phyloP scores from a whole-genome alignment of 208 protist species.

The Porcisia hertigi region DNA sequence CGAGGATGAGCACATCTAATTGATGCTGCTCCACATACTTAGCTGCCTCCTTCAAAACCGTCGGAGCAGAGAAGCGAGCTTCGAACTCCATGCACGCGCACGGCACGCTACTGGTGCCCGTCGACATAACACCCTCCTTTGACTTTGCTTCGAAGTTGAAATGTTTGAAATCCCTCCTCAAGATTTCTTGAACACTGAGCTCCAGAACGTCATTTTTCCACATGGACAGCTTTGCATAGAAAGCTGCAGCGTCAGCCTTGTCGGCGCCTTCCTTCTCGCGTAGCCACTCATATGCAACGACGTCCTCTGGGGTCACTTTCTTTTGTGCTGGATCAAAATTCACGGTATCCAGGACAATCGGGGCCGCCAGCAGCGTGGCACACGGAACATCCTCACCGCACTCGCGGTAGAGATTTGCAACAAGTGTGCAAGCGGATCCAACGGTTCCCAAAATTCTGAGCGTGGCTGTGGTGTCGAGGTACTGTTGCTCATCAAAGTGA shows the following conservation, averaged over 20 bases:
- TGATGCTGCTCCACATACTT: constrained; percentile 46
- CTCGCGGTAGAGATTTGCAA: constrained; percentile 58
- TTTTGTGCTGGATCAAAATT: constrained; percentile 81
- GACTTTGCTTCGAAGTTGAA: constrained; percentile 48
- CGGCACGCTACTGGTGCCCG: constrained; percentile 79
- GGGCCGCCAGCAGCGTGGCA: constrained; percentile 58
- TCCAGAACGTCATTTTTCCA: constrained; percentile 81
- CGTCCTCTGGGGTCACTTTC: constrained; percentile 75
- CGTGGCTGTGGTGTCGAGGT: constrained; percentile 27
- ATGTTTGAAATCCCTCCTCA: constrained; percentile 82
- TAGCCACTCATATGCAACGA: constrained; percentile 57
- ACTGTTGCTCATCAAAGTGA: constrained; percentile 77
- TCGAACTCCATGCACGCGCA: constrained; percentile 64
- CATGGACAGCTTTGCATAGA: constrained; percentile 56
- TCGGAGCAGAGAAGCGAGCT: constrained; percentile 23
- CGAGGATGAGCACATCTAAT: constrained; percentile 62
- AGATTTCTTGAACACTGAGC: constrained; percentile 69
- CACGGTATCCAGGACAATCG: constrained; percentile 83
- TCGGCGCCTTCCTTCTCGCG: constrained; percentile 13
- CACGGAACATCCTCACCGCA: constrained; percentile 43
- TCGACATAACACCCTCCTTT: constrained; percentile 20
- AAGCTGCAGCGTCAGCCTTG: constrained; percentile 8
- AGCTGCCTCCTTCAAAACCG: constrained; percentile 34
- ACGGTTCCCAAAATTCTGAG: constrained; percentile 56
- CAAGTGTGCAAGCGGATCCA: constrained; percentile 83